Conservation (phyloP, 1,139 yeast genomes). For the Nakaseomyces kungkrabaensis region DNA sequence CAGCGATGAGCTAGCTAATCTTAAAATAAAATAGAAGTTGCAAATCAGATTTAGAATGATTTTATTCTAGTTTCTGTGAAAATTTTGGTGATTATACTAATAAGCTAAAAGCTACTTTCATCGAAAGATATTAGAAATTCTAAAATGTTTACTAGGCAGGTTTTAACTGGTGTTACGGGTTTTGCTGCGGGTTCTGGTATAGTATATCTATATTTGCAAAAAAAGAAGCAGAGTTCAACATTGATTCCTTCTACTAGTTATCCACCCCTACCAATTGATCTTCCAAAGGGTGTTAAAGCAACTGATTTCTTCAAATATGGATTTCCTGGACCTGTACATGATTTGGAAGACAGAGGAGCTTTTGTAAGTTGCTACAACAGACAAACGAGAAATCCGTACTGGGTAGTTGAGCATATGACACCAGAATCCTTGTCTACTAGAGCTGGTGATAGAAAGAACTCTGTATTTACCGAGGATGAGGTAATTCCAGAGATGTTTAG, state of each 20-base stretch:
- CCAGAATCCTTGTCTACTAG: constrained; percentile 49
- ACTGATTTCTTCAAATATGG: constrained; percentile 78
- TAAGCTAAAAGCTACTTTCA: too few relatives aligned
- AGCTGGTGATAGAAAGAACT: constrained; percentile 62
- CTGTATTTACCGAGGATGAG: constrained; percentile 82
- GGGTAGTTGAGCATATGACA: constrained; percentile 91
- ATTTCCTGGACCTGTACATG: constrained; percentile 91
- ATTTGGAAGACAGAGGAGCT: constrained; percentile 60
- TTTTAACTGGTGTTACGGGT: neutral
- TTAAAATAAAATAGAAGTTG: too few relatives aligned
- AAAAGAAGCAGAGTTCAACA: neutral
- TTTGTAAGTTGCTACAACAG: constrained; percentile 83
- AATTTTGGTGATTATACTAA: too few relatives aligned
- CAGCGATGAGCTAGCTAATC: too few relatives aligned
- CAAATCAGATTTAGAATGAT: too few relatives aligned
- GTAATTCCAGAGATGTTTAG: constrained; percentile 68
- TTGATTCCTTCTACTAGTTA: neutral
- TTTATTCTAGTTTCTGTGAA: too few relatives aligned
- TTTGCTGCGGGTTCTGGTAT: constrained; percentile 1
- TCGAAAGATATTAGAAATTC: neutral
- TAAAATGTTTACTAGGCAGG: neutral
- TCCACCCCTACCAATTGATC: neutral
- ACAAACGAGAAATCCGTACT: constrained; percentile 75
- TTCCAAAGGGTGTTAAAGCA: constrained; percentile 41
- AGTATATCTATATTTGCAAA: neutral